Base-by-base conservation (phyloP, 2,329 filamentous ascomycete species). In the Akanthomyces dipterigenus region DNA sequence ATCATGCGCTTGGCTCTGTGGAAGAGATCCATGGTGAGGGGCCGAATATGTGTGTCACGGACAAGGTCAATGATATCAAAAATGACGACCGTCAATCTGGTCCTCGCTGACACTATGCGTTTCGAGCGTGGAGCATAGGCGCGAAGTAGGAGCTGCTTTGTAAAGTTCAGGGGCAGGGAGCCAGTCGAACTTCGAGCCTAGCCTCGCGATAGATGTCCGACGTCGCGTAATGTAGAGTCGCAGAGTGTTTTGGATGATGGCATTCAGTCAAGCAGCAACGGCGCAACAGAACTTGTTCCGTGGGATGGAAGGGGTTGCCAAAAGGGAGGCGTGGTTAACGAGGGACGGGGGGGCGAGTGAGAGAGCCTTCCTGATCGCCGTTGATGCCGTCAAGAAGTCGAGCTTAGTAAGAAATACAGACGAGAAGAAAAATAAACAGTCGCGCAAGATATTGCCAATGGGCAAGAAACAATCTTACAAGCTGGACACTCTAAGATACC, bases 11-110 rank as follows among this genome's bases (percentile, higher is more conserved):
- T 78, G 65, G 81, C 80, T 70, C 82, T 80, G 69, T 81, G 77
- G 68, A 85, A 77, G 70, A 85, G 73, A 78, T 86, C 83, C 83
- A 85, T 86, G 72, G 67, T 63, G 59, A 55, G 20, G n/a, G 42
- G 34, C 28, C 20, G 18, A 9, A 43, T 16, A 12, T 42, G 24
- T 43, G 24, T 8, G 31, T 31, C 22, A 38, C 34, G 16, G 38
- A 42, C 18, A 31, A 9, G 3, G 20, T 31, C 51, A 43, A 55
- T 8, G 5, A 24, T 14, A 31, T 28, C 24, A 18, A 31, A 43
- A 31, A 24, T 38, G 24, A 43, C 9, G 16, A 38, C 16, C 51
- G 51, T 43, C 34, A 22, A 31, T n/a, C 31, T 31, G 22, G 24
- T 8, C 22, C 24, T 38, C 2, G 43, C 28, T 31, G 40, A 20